Evolutionary conservation across 2,329 filamentous ascomycete species (phyloP).

Genomic region (Diaporthe citri): DNA sequence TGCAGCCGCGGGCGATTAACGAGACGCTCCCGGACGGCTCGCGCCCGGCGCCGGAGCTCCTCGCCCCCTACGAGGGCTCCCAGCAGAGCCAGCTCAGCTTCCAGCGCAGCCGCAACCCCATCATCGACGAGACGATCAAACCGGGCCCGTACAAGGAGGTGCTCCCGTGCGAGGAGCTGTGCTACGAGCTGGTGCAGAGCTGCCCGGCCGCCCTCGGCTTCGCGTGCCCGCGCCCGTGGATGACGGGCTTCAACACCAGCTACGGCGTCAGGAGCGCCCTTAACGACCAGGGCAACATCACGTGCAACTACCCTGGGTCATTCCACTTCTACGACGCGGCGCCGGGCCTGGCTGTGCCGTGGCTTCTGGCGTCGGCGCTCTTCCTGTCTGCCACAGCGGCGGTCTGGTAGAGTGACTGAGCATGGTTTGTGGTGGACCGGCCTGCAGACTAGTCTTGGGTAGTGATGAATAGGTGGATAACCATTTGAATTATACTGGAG

Average conservation of each 20-base stretch:
- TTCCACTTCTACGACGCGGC: conserved; percentile 61
- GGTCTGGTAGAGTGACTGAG: conserved; percentile 19
- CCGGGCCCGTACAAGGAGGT: conserved; percentile 96
- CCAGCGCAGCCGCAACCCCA: conserved; percentile 73
- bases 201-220: conserved; percentile 86
- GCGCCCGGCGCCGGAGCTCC: conserved; percentile 55
- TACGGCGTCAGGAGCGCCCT: conserved; percentile 53
- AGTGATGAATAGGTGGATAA: background rate
- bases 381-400: conserved; percentile 19
- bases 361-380: conserved; percentile 41
- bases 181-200: conserved; percentile 85
- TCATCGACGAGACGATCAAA: conserved; percentile 78
- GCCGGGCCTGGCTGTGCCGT: conserved; percentile 42
- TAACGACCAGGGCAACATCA: conserved; percentile 47
- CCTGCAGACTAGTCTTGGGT: background rate
- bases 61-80: conserved; percentile 41
- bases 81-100: conserved; percentile 51
- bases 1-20: conserved; percentile 79
- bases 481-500: conserved; percentile 19
- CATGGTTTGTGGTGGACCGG: background rate
- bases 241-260: conserved; percentile 58
- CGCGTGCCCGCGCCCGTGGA: conserved; percentile 71
- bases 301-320: conserved; percentile 73
- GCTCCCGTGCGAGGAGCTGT: conserved; percentile 88
- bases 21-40: conserved; percentile 80